Evolutionary conservation across 108 stramenopile species (phyloP), one percentile per base, ranked within the genome.

Genomic region (Fistulifera solaris): DNA sequence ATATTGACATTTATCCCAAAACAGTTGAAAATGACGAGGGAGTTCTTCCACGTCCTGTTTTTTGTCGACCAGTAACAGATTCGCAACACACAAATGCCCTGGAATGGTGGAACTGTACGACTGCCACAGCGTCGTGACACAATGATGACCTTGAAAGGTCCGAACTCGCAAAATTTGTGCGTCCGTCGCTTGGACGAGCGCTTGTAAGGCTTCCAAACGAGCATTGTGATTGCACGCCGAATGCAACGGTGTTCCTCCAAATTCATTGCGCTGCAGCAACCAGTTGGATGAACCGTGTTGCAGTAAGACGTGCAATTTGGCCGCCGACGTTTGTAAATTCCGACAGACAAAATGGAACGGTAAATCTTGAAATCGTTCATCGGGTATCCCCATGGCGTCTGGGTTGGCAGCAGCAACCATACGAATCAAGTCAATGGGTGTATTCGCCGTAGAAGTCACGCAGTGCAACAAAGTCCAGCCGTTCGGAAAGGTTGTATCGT

Each of bases 191-290:
- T 23, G n/a, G 2, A 75, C 50, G 24, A 76, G 53, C 2, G 39
- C 54, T 43, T 61, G 24, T 12, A 70, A 26, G 14, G 66, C 69
- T 7, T 60, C 53, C 4, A 71, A 11, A 6, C 41, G 46, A 2
- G 75, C 65, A 59, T 71, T 57, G 48, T 57, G 58, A 14, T 56
- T 57, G 56, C 66, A 66, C 19, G 75, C 75, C 18, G 53, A 55
- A 40, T 76, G 75, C 26, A 76, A 59, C 3, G 55, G 57, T n/a
- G 75, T 70, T 11, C 65, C 65, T 18, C 75, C 75, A 38, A 71
- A 57, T 24, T 15, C 22, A 47, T 70, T 76, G 31, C 63, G 52
- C n/a, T 66, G 38, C 45, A 69, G 15, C 16, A 70, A 14, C 55
- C 59, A 65, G 2, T 73, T 43, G 38, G 50, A 21, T 54, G 59